Conservation (phyloP, 2,329 filamentous ascomycete genomes). For the Scytalidium lignicola region DNA sequence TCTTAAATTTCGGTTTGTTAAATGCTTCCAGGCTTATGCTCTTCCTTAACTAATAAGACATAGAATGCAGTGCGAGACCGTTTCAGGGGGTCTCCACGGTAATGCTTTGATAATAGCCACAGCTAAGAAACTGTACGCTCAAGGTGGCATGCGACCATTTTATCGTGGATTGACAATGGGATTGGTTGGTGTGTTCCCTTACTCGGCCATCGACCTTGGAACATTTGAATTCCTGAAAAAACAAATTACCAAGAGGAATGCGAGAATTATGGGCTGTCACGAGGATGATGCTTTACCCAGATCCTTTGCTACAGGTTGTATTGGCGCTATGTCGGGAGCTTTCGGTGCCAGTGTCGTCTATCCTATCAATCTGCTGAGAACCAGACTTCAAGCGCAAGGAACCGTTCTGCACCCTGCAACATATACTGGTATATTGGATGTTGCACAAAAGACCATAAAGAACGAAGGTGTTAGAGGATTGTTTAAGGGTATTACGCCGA, state of each 20-base stretch:
- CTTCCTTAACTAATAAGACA: conserved; percentile 8
- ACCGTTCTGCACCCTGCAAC: conserved; percentile 86
- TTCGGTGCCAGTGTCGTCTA: conserved; percentile 93
- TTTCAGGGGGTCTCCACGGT: conserved; percentile 77
- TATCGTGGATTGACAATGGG: conserved; percentile 95
- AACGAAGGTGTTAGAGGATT: conserved; percentile 81
- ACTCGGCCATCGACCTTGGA: conserved; percentile 92
- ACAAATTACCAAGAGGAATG: conserved; percentile 64
- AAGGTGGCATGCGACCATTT: conserved; percentile 68
- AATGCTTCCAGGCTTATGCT: not conserved
- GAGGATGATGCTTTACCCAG: conserved; percentile 79
- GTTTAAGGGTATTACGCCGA: conserved; percentile 93
- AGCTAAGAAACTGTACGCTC: conserved; percentile 77
- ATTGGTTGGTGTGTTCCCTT: conserved; percentile 93
- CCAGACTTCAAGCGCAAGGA: conserved; percentile 87
- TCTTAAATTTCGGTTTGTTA: conserved; percentile 50
- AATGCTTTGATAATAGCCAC: conserved; percentile 79
- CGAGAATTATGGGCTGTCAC: conserved; percentile 62
- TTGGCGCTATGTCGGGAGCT: conserved; percentile 87
- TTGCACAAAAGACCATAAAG: conserved; percentile 74
- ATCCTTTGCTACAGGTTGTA: conserved; percentile 79
- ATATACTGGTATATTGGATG: conserved; percentile 88
- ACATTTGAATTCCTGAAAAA: conserved; percentile 92
- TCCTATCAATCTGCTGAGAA: conserved; percentile 88
- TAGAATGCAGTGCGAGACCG: conserved; percentile 85